Evolutionary conservation across 2,329 filamentous ascomycete genomes (phyloP), one percentile per base, ranked within the genome.

Genomic region (Talaromyces sp.): DNA sequence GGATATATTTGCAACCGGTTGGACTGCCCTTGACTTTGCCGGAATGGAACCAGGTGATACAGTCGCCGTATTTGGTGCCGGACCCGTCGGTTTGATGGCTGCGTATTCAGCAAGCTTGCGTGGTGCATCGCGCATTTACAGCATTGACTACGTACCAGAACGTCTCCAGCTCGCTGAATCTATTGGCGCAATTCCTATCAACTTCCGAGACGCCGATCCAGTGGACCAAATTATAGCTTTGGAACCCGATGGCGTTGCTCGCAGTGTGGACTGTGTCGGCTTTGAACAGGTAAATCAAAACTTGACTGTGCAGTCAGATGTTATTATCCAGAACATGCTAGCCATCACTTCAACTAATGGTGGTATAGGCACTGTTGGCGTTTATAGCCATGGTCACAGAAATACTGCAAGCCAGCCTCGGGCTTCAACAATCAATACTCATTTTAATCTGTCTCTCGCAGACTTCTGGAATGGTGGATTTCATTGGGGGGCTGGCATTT

Each of bases 121-220:
- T 22, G 39, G 39, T 4, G 39, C 19, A 11, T 41, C 39, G 4
- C 24, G 85, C 11, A 82, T 88, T 0, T 87, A 76, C 52, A 80
- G 84, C 1, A 81, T 88, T 2, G 86, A 88, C 57, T 78, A 80
- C 20, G 84, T 87, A 0, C 74, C 77, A 1, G 82, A 86, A 61
- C 75, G 85, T 13, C 69, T 88, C 4, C 71, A 79, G n/a, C 76
- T 79, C 1, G 85, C 84, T 0, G 75, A 81, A 64, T 85, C 84
- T 65, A 58, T 61, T 33, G 83, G 83, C 0, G 83, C 80, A 56
- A 80, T 80, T 2, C 77, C 83, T 0, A 80, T 88, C 35, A 79
- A 87, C 61, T 87, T 88, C 64, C 77, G 69, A 14, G 78, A 83
- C 49, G 76, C 77, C 10, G 83, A 87, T 60, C 80, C 83, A 0